Conservation (phyloP, 495 filamentous ascomycete species). For the Bathelium albidoporum region DNA sequence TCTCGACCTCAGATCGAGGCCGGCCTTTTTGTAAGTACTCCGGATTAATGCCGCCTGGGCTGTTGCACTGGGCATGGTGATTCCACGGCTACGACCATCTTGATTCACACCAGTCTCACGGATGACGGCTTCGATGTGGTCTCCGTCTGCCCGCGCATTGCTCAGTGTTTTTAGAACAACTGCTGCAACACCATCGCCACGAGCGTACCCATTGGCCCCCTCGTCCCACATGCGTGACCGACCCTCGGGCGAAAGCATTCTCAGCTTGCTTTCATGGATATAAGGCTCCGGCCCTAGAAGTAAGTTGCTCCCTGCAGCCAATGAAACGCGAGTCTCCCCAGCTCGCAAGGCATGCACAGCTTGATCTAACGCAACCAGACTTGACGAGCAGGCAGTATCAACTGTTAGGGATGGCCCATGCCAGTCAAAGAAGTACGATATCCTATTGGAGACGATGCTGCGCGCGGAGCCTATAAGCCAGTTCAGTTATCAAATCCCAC, state of each 20-base stretch:
- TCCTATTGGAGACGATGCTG: background rate
- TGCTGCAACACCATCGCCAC: conserved; percentile 37
- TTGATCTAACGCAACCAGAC: background rate
- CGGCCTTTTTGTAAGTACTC: background rate
- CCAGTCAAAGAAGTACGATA: background rate
- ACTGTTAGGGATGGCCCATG: background rate
- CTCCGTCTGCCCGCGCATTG: conserved; percentile 10
- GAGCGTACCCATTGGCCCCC: conserved; percentile 37
- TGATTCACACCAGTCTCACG: conserved; percentile 5
- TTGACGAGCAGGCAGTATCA: background rate
- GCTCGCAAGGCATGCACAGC: background rate
- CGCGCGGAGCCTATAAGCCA: too few relatives aligned
- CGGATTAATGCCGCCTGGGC: conserved; percentile 3
- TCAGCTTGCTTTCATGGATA: background rate
- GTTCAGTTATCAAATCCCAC: too few relatives aligned
- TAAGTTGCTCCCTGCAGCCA: background rate
- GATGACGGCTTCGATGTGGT: conserved; percentile 8
- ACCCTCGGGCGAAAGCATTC: conserved; percentile 15
- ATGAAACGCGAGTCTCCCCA: background rate
- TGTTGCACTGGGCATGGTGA: background rate
- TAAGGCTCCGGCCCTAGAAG: background rate
- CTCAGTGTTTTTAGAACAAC: conserved; percentile 32
- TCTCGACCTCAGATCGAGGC: background rate
- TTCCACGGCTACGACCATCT: background rate
- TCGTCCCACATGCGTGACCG: conserved; percentile 34